These are phyloP conservation scores for Leucocoprinus leucothites DNA, from an alignment of 768 basidiomycete genomes.

Conservation along the genomic window DNA sequence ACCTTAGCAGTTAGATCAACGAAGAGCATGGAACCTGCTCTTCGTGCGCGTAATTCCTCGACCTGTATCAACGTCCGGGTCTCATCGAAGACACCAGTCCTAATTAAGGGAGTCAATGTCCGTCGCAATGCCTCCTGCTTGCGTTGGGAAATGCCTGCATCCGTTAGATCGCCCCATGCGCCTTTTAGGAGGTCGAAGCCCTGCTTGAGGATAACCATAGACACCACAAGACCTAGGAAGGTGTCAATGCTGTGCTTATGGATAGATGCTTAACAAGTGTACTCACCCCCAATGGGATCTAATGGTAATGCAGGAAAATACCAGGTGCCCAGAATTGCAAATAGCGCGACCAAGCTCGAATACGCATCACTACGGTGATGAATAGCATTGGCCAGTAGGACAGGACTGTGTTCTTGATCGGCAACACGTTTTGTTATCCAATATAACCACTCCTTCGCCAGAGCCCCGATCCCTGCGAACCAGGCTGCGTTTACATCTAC, in stretches of 20 bases:
- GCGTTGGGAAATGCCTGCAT: conserved; percentile 67
- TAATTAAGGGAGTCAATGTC: conserved; percentile 53
- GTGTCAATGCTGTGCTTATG: not conserved
- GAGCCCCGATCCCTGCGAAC: conserved; percentile 82
- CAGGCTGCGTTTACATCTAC: conserved; percentile 96
- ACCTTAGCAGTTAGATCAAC: conserved; percentile 83
- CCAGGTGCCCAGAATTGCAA: conserved; percentile 90
- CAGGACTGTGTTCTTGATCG: conserved; percentile 86
- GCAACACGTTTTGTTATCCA: conserved; percentile 87
- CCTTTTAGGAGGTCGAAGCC: conserved; percentile 63
- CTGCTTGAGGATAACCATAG: conserved; percentile 82
- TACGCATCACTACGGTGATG: conserved; percentile 98
- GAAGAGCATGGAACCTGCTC: conserved; percentile 76
- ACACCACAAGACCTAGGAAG: conserved; percentile 73
- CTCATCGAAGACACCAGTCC: conserved; percentile 20
- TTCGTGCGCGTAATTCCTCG: conserved; percentile 63
- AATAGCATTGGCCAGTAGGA: conserved; percentile 91
- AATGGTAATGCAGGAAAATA: conserved; percentile 82
- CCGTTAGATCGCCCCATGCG: conserved; percentile 80
- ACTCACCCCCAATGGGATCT: conserved; percentile 89
- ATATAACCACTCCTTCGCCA: conserved; percentile 93
- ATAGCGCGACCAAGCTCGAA: conserved; percentile 86
- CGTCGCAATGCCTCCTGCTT: conserved; percentile 52
- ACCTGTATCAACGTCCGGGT: conserved; percentile 39
- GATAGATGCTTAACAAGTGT: conserved; percentile 1